A percentile compares a stretch with the other conserved stretches of the same genome.
phyloP scores from a whole-genome alignment of 2,329 filamentous ascomycete species.

The Fusarium sp. region DNA sequence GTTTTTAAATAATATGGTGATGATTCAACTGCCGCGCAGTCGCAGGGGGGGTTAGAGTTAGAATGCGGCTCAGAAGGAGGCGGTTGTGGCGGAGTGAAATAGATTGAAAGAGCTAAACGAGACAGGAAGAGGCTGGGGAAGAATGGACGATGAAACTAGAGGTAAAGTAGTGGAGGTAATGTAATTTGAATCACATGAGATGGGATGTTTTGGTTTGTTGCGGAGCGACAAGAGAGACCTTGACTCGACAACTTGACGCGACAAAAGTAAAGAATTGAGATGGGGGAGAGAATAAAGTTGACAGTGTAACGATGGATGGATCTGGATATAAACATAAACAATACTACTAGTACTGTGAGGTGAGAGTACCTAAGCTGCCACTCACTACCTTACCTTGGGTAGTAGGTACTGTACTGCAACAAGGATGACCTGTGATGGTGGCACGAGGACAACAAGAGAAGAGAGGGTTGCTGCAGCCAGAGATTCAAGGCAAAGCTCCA shows the following conservation, averaged over 20 bases:
- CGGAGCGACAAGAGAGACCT: constrained; percentile 33
- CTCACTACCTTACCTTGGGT: not conserved
- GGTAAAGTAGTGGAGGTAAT: not conserved
- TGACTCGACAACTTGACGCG: not conserved
- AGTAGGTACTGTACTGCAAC: not conserved
- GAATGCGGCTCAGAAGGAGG: constrained; percentile 11
- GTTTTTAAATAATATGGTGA: constrained; percentile 1
- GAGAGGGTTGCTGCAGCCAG: constrained; percentile 21
- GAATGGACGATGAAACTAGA: constrained; percentile 6
- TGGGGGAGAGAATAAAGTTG: constrained; percentile 2
- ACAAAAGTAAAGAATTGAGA: constrained; percentile 2
- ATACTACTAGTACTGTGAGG: not conserved
- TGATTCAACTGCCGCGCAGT: constrained; percentile 17
- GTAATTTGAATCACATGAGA: constrained; percentile 42
- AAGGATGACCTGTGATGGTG: constrained; percentile 33
- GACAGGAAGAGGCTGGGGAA: constrained; percentile 25
- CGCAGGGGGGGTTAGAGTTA: constrained; percentile 4
- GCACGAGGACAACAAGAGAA: constrained; percentile 31
- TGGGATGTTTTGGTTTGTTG: constrained; percentile 39
- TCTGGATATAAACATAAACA: constrained; percentile 15
- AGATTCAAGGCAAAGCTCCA: constrained; percentile 29
- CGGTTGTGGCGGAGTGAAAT: constrained; percentile 32
- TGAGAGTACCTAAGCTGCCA: not conserved
- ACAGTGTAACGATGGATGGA: not conserved
- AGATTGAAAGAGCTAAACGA: constrained; percentile 26